phyloP scores from a whole-genome alignment of 2,329 filamentous ascomycete genomes.

The Monosporascus ibericus region DNA sequence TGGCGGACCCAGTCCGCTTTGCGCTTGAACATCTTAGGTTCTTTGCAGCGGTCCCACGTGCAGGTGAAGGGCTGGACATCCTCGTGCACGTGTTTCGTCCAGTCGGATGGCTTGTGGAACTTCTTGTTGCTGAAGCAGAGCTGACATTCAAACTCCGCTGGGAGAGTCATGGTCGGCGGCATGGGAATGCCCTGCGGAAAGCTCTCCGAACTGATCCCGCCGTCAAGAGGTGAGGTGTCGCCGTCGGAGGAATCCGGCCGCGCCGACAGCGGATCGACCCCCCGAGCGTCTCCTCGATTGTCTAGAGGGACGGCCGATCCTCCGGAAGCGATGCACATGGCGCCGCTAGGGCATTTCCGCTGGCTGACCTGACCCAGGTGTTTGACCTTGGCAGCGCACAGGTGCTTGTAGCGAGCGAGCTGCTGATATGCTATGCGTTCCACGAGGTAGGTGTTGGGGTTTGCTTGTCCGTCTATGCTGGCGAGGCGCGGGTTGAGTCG shows the following conservation, averaged over 20 bases:
- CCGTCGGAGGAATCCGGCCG: constrained; percentile 55
- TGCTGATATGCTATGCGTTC: constrained; percentile 82
- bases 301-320: constrained; percentile 60
- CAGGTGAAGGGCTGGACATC: constrained; percentile 92
- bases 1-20: constrained; percentile 96
- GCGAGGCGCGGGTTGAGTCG: constrained; percentile 67
- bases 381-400: constrained; percentile 64
- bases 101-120: constrained; percentile 87
- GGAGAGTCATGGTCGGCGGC: constrained; percentile 69
- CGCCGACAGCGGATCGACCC: constrained; percentile 49
- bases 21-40: constrained; percentile 87
- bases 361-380: constrained; percentile 55
- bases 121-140: constrained; percentile 81
- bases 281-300: constrained; percentile 51
- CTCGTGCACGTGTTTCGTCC: constrained; percentile 94
- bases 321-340: constrained; percentile 60
- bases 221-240: constrained; percentile 63
- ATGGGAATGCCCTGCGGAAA: constrained; percentile 78
- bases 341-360: constrained; percentile 52
- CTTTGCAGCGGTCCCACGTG: constrained; percentile 75
- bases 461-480: constrained; percentile 18
- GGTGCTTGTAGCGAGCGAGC: constrained; percentile 67
- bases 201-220: constrained; percentile 61
- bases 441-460: constrained; percentile 56
- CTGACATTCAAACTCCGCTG: constrained; percentile 84